Evolutionary conservation across 148 eudicot genomes (phyloP).

Genomic region (Chenopodium berlandieri): DNA sequence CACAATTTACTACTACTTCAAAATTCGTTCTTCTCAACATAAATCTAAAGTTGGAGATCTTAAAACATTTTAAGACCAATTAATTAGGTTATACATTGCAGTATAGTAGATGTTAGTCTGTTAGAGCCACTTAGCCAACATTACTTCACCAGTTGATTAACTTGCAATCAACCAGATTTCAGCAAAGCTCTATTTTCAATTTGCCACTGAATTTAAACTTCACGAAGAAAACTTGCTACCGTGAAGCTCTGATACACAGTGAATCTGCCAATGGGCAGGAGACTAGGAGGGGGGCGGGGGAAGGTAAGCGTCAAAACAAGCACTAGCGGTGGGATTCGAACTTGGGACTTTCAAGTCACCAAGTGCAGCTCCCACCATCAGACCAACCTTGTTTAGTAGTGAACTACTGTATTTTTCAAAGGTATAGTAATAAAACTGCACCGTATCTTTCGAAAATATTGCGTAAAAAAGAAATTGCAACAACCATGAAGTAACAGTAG

Average conservation of each 20-base stretch:
- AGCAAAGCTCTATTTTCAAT: not conserved
- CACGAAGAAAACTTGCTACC: not conserved
- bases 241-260: constrained; percentile 18
- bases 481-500: not conserved
- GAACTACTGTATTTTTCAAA: not conserved
- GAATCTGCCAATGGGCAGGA: not conserved
- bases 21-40: no score
- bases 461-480: not conserved
- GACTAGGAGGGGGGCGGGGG: not conserved
- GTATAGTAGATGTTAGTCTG: not conserved
- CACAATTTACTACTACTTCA: no score
- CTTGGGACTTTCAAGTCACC: not conserved
- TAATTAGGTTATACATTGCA: not conserved
- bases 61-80: no score
- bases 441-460: not conserved
- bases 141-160: not conserved
- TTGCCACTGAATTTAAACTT: not conserved
- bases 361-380: not conserved
- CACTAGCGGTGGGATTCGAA: not conserved
- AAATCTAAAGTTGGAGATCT: no score
- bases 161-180: not conserved
- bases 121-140: not conserved
- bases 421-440: not conserved
- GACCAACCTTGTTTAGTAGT: not conserved
- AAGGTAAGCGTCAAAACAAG: not conserved